These are phyloP conservation scores for Malassezia obtusa DNA, from an alignment of 1,284 basidiomycete species.

Conservation along the genomic window DNA sequence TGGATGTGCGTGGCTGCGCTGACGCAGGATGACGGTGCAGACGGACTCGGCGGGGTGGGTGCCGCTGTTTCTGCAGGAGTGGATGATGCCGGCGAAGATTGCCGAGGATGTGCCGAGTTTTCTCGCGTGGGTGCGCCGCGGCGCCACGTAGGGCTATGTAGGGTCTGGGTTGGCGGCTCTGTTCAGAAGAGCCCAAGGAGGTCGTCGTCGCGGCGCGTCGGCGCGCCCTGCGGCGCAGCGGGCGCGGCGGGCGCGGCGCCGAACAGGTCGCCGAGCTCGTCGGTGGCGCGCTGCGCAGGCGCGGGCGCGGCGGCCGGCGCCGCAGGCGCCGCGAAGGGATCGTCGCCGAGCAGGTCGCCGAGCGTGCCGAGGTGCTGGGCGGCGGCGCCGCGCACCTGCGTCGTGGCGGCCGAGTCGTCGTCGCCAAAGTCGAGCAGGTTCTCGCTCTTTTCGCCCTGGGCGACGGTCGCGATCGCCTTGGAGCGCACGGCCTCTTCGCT, in stretches of 20 bases:
- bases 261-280: slow-evolving; percentile 14
- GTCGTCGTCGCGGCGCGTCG: slow-evolving; percentile 2
- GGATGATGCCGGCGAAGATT: slow-evolving; percentile 30
- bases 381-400: slow-evolving; percentile 6
- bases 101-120: slow-evolving; percentile 37
- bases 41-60: slow-evolving; percentile 34
- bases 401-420: slow-evolving; percentile 17
- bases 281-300: not conserved
- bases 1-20: slow-evolving; percentile 9
- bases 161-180: no score
- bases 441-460: slow-evolving; percentile 43
- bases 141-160: no score
- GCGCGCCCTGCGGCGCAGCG: not conserved
- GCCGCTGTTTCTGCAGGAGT: slow-evolving; percentile 33
- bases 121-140: slow-evolving; percentile 28
- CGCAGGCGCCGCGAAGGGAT: slow-evolving; percentile 11
- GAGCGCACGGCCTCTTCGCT: slow-evolving; percentile 37
- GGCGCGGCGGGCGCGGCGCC: not conserved
- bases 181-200: slow-evolving; percentile 12
- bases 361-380: slow-evolving; percentile 15
- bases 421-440: slow-evolving; percentile 45
- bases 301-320: not conserved
- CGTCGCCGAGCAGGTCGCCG: slow-evolving; percentile 19
- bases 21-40: slow-evolving; percentile 33
- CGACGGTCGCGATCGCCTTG: slow-evolving; percentile 51